Evolutionary conservation across 805 yeast genomes (phyloP), one percentile per base, ranked within the genome.

Genomic region (Candida caryicola): DNA sequence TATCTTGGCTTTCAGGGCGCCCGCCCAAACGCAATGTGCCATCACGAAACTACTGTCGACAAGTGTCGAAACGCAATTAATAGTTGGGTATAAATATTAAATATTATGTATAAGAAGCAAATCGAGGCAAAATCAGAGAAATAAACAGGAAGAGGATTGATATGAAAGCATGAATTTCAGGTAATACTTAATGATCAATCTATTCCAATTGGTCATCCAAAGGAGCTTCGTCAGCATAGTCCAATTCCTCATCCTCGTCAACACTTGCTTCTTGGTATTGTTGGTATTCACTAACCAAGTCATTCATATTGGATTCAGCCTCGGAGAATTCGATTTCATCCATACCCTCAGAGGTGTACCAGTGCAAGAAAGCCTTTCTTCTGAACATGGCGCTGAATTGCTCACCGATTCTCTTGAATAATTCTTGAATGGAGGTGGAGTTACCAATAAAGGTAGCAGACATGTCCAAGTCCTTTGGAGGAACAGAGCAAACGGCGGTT

Each of bases 301-400:
- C 96, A 52, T 77, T 78, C 89, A 89, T 80, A 62, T 89, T 85
- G 39, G 91, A 81, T 69, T 87, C 95, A 37, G 96, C 96, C 71
- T 89, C 96, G 41, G 88, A 79, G 66, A 89, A 89, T 70, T 89
- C 96, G 74, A 82, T 76, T 69, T 84, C 95, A 59, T 89, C 96
- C 96, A 89, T 89, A 71, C 96, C 96, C 68, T 89, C 96, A 52
- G 82, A 77, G 7, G 93, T 85, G 69, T 87, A 89, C 96, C 96
- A 89, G 67, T 89, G 96, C 69, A 89, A 81, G 80, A 89, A 89
- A 47, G 96, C 96, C 65, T 83, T 85, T 72, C 93, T 86, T 62
- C 86, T 79, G 69, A 85, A 89, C 96, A 89, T 89, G 44, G 89
- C 90, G 52, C 82, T 74, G 69, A 89, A 89, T 69, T 89, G 96